Conservation (phyloP, 208 protist species). For the Novymonas esmeraldas region DNA sequence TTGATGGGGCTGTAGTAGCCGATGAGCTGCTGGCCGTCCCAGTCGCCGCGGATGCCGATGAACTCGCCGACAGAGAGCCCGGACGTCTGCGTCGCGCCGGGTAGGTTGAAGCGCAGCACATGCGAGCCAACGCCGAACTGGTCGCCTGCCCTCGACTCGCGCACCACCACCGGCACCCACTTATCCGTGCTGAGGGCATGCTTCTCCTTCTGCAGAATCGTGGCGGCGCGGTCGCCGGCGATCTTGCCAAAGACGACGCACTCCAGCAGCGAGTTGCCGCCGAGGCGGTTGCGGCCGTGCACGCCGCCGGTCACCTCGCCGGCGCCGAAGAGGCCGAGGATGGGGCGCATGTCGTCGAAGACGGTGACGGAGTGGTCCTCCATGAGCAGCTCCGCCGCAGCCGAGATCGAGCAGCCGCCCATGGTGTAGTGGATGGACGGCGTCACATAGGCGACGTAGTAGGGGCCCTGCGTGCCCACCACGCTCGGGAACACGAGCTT, state of each 20-base stretch:
- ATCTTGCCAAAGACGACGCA: slow-evolving; percentile 94
- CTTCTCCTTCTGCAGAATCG: slow-evolving; percentile 55
- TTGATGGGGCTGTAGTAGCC: slow-evolving; percentile 83
- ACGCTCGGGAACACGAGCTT: slow-evolving; percentile 78
- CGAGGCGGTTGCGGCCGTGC: slow-evolving; percentile 95
- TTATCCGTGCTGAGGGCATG: slow-evolving; percentile 33
- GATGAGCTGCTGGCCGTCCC: slow-evolving; percentile 64
- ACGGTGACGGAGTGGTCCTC: slow-evolving; percentile 34
- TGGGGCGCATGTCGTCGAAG: slow-evolving; percentile 49
- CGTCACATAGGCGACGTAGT: slow-evolving; percentile 89
- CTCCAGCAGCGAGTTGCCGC: slow-evolving; percentile 95
- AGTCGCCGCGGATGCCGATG: slow-evolving; percentile 59
- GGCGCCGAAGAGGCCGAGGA: slow-evolving; percentile 91
- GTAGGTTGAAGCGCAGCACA: slow-evolving; percentile 71
- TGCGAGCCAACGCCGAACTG: slow-evolving; percentile 59
- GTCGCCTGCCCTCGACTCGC: slow-evolving; percentile 48
- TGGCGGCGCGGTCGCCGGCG: slow-evolving; percentile 73
- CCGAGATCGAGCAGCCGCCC: slow-evolving; percentile 93
- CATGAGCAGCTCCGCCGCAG: slow-evolving; percentile 73
- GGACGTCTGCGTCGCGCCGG: slow-evolving; percentile 52
- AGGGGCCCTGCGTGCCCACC: slow-evolving; percentile 58
- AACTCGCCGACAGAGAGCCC: slow-evolving; percentile 71
- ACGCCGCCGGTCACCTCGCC: slow-evolving; percentile 96
- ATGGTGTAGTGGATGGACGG: slow-evolving; percentile 97
- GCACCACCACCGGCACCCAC: slow-evolving; percentile 59